A percentile compares a stretch with the other conserved stretches of the same genome.
phyloP scores from a whole-genome alignment of 106 monocot species.

The Platanthera zijinensis region DNA sequence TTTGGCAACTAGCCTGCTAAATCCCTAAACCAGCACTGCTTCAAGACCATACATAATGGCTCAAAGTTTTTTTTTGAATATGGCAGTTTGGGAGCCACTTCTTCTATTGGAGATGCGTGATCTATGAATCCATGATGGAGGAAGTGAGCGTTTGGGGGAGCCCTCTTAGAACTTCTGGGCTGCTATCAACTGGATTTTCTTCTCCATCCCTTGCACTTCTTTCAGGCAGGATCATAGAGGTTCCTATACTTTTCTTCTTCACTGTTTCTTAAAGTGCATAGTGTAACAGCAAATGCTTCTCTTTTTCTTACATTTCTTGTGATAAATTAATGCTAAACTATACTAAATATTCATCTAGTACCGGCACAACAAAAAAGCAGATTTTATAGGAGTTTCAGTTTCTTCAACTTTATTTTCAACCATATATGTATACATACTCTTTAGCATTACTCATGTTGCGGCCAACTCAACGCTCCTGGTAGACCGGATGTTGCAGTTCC shows the following conservation, averaged over 20 bases:
- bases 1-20: not conserved
- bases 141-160: slow-evolving; percentile 74
- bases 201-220: slow-evolving; percentile 48
- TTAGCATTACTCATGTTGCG: not conserved
- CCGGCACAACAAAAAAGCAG: not conserved
- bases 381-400: not conserved
- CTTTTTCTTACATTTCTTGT: not conserved
- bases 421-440: not conserved
- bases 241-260: slow-evolving; percentile 6
- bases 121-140: slow-evolving; percentile 46
- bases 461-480: too few species aligned
- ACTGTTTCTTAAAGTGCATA: not conserved
- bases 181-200: slow-evolving; percentile 24
- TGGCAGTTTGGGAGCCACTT: slow-evolving; percentile 36
- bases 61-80: not conserved
- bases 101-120: slow-evolving; percentile 50
- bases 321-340: not conserved
- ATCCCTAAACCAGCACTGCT: not conserved
- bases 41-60: not conserved
- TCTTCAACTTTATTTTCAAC: not conserved
- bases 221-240: slow-evolving; percentile 67
- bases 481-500: too few species aligned
- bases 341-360: not conserved
- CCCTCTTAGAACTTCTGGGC: slow-evolving; percentile 48
- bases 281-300: not conserved